These are phyloP conservation scores for Esteya vermicola DNA, from an alignment of 2,329 filamentous ascomycete genomes.

Conservation along the genomic window DNA sequence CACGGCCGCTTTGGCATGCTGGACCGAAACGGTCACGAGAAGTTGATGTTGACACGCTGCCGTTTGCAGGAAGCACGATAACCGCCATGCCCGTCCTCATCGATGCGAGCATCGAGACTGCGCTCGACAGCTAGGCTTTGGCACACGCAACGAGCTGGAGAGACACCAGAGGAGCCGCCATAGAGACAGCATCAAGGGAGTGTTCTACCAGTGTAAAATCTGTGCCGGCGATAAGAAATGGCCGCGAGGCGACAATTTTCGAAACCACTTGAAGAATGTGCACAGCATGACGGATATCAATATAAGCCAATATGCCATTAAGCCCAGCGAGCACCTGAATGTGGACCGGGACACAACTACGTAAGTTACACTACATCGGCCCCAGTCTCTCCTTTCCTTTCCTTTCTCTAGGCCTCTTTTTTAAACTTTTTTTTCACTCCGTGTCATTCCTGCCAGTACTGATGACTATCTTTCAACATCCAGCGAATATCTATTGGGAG, in stretches of 20 bases:
- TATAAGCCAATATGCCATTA: background rate
- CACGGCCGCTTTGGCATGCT: too few relatives aligned
- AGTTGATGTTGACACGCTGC: background rate
- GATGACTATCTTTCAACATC: too few relatives aligned
- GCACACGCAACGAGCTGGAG: conserved; percentile 68
- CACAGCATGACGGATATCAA: background rate
- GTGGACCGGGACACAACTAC: too few relatives aligned
- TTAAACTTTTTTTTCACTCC: too few relatives aligned
- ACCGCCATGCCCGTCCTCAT: conserved; percentile 51
- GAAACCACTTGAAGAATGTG: background rate
- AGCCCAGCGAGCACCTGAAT: background rate
- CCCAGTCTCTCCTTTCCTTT: too few relatives aligned
- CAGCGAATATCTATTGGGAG: too few relatives aligned
- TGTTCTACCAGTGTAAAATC: background rate
- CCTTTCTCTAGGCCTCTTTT: too few relatives aligned
- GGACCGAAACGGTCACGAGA: background rate
- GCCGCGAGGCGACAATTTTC: background rate
- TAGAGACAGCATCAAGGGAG: too few relatives aligned
- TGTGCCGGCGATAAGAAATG: background rate
- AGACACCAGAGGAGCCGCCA: conserved; percentile 51
- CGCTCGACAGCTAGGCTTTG: conserved; percentile 50
- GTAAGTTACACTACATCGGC: too few relatives aligned
- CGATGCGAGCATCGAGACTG: conserved; percentile 47
- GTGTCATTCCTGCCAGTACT: too few relatives aligned
- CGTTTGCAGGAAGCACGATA: conserved; percentile 54